A percentile compares a stretch with the other conserved stretches of the same genome.
Conservation (phyloP, 192 early-diverging fungal genomes). For the Coemansia sp. region DNA sequence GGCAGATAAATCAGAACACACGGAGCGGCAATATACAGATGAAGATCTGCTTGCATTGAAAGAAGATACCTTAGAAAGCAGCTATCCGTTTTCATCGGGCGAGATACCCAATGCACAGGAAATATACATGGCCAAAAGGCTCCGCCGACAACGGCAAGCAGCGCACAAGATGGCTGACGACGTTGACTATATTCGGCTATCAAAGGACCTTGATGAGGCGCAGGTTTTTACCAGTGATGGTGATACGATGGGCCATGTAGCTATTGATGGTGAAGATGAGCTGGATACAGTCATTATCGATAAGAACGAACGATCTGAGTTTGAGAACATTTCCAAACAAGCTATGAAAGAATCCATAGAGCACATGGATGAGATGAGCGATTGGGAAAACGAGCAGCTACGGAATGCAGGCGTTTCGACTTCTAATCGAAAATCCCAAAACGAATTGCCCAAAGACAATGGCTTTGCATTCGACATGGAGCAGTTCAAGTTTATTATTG, state of each 20-base stretch:
- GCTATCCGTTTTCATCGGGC: conserved; percentile 37
- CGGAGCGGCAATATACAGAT: conserved; percentile 13
- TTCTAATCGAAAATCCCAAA: no score
- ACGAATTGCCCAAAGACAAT: conserved; percentile 14
- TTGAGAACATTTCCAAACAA: conserved; percentile 9
- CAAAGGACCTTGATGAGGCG: conserved; percentile 10
- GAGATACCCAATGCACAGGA: conserved; percentile 44
- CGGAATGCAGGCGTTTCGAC: conserved; percentile 37
- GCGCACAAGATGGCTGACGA: conserved; percentile 19
- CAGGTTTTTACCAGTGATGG: background rate
- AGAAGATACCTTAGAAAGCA: background rate
- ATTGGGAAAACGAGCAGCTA: conserved; percentile 47
- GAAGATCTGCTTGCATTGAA: conserved; percentile 18
- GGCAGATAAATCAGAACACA: background rate
- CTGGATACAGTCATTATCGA: conserved; percentile 28
- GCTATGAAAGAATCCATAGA: conserved; percentile 36
- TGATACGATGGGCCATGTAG: conserved; percentile 5
- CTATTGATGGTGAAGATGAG: conserved; percentile 37
- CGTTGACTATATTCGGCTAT: conserved; percentile 31
- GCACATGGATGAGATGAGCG: conserved; percentile 33
- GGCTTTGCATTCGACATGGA: conserved; percentile 29
- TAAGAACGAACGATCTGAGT: conserved; percentile 31
- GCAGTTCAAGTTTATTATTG: conserved; percentile 29
- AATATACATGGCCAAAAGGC: conserved; percentile 42
- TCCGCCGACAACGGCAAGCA: conserved; percentile 41